Conservation (phyloP, 257 asterid genomes). For the Striga asiatica region DNA sequence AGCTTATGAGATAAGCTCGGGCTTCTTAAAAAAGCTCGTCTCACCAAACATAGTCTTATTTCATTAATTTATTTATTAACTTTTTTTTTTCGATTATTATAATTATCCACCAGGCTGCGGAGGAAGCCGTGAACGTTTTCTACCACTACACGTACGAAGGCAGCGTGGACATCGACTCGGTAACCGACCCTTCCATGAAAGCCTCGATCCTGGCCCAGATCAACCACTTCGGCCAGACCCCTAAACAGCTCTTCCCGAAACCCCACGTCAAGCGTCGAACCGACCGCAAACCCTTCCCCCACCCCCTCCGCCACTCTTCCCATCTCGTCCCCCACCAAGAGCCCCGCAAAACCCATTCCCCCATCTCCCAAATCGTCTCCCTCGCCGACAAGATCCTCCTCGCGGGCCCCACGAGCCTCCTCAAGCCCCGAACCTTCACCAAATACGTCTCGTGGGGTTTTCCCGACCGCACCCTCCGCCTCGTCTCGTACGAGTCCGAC, state of each 20-base stretch:
- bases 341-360: constrained; percentile 62
- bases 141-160: constrained; percentile 98
- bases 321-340: constrained; percentile 74
- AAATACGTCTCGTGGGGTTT: constrained; percentile 92
- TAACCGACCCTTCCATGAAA: constrained; percentile 93
- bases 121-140: constrained; percentile 95
- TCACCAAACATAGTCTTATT: too few relatives aligned
- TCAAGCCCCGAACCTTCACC: constrained; percentile 72
- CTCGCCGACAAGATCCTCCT: constrained; percentile 65
- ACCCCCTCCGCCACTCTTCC: constrained; percentile 64
- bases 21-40: too few relatives aligned
- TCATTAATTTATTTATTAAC: background rate
- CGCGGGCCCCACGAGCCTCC: constrained; percentile 62
- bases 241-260: constrained; percentile 81
- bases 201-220: constrained; percentile 98
- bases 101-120: constrained; percentile 70
- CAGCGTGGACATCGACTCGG: constrained; percentile 96
- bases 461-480: constrained; percentile 90
- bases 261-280: constrained; percentile 89
- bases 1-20: too few relatives aligned
- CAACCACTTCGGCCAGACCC: constrained; percentile 98
- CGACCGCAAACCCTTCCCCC: constrained; percentile 63
- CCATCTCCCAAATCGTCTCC: constrained; percentile 71
- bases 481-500: constrained; percentile 78
- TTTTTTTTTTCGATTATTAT: background rate